Base-by-base conservation (phyloP, 202 grass and related monocot genomes). In the Panicum hallii region DNA sequence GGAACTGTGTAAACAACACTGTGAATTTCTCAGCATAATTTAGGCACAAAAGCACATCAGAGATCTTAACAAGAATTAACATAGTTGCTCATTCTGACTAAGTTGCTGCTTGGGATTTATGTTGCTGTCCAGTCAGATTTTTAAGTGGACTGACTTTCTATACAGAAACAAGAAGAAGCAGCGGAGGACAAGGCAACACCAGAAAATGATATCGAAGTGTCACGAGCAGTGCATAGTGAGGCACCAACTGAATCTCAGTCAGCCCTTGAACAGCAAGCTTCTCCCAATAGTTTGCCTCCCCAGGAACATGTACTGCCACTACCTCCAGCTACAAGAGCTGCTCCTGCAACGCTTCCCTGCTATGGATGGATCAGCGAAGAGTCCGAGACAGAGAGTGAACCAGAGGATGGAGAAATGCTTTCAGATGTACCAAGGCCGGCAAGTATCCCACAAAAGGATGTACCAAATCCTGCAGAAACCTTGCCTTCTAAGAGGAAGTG, bases 291-390 rank as follows among this genome's bases (percentile, higher is more conserved):
- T 20, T 22, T 52, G 22, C 50, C 17, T 77, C 26, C 50, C 67
- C 10, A 2, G 45, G 60, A 23, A 70, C 30, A 19, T 48, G 50
- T 40, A 70, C 5, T 78, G 11, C 53, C 52, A 56, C 10, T 22
- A 4, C 49, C 63, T 70, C 8, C 19, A 40, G 53, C 53, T 70
- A 57, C 26, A 47, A 2, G 17, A 9, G 9, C 23, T 68, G 26
- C 9, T 77, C 19, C 16, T 77, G 41, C 26, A 77, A 68, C 50
- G 63, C 5, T 2, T 68, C 73, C 72, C 8, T 78, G 83, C 53
- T 23, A 60, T 70, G 83, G 83, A 49, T 85, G 83, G 74, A 78
- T 70, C 20, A 78, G 40, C 11, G 82, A 84, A 58, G 78, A 67
- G 32, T 79, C 77, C 1, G 78, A 11, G 11, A 67, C 46, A 4